Evolutionary conservation across 2,329 filamentous ascomycete genomes (phyloP), one percentile per base, ranked within the genome.

Genomic region (Diaporthe ilicicola): DNA sequence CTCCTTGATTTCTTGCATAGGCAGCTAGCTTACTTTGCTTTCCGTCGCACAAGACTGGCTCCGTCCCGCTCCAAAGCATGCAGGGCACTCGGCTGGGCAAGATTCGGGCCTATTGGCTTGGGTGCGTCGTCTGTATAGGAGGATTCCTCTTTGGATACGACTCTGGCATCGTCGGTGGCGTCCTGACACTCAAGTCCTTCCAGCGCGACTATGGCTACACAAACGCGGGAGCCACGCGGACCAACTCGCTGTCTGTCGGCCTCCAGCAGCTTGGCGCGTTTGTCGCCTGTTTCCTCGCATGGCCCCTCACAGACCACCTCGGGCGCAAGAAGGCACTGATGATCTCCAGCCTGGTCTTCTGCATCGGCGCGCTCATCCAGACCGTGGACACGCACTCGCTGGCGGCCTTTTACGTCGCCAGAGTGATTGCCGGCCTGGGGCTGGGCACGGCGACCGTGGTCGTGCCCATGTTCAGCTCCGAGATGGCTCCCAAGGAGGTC

Each of bases 101-200:
- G 67, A 74, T 85, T 42, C 79, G 86, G 69, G 84, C 85, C 37
- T 88, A 87, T 75, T 88, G 83, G 82, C 81, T 88, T 12, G 85
- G 84, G 3, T 79, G 79, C 1, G 83, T 88, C 4, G 83, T 87
- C 15, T 88, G 85, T 74, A 83, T 86, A 73, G 86, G 85, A 8
- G 86, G 86, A 0, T 85, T 86, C 73, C 75, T 85, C 1, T 83
- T 85, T 66, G 83, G 82, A 46, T 85, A 84, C 74, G 82, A 84
- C 72, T 80, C 77, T 66, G 82, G 83, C 70, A 83, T 84, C 72
- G 77, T 76, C 46, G 73, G 77, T 27, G 77, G 78, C 32, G 78
- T 79, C 13, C 72, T 79, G 51, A 79, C 78, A 4, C 59, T 79
- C 15, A 27, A 69, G 4, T 79, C 78, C 22, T 80, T 79, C 59